Evolutionary conservation across 2,329 filamentous ascomycete species (phyloP).

Genomic region (Penicillium sclerotiorum): DNA sequence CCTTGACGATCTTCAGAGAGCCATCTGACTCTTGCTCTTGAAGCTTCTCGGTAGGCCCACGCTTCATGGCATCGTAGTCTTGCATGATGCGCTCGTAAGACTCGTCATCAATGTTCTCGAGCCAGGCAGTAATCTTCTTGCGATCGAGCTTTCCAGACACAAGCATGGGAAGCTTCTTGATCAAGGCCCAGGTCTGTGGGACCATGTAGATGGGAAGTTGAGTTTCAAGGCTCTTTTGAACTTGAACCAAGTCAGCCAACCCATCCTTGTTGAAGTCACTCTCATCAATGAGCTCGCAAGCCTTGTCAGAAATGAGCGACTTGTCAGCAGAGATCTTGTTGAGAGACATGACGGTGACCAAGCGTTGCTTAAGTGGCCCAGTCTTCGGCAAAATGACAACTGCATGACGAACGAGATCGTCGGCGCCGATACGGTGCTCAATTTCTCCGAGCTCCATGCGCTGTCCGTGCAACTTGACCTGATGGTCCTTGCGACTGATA

Average conservation of each 20-base stretch:
- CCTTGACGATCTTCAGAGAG: conserved; percentile 27
- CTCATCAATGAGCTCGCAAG: conserved; percentile 36
- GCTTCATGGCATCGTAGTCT: conserved; percentile 34
- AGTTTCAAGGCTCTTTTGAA: conserved; percentile 42
- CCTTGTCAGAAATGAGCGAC: conserved; percentile 32
- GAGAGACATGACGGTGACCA: conserved; percentile 49
- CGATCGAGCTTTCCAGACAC: conserved; percentile 43
- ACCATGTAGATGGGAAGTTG: conserved; percentile 52
- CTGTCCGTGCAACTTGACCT: conserved; percentile 68
- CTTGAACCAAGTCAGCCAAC: conserved; percentile 32
- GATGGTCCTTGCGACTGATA: conserved; percentile 65
- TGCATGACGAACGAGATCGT: conserved; percentile 39
- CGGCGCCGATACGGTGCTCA: conserved; percentile 39
- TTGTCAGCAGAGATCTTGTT: conserved; percentile 27
- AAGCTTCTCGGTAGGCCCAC: conserved; percentile 24
- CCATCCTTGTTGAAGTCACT: conserved; percentile 24
- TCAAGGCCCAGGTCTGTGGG: conserved; percentile 44
- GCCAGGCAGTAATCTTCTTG: conserved; percentile 46
- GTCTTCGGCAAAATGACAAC: conserved; percentile 48
- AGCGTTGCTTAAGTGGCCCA: conserved; percentile 47
- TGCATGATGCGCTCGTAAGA: conserved; percentile 45
- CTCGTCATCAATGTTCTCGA: conserved; percentile 45
- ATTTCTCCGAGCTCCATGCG: conserved; percentile 63
- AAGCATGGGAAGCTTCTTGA: conserved; percentile 45
- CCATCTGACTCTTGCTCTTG: conserved; percentile 18